These are phyloP conservation scores for Spathaspora sp. DNA, from an alignment of 1,139 yeast genomes.

Conservation along the genomic window DNA sequence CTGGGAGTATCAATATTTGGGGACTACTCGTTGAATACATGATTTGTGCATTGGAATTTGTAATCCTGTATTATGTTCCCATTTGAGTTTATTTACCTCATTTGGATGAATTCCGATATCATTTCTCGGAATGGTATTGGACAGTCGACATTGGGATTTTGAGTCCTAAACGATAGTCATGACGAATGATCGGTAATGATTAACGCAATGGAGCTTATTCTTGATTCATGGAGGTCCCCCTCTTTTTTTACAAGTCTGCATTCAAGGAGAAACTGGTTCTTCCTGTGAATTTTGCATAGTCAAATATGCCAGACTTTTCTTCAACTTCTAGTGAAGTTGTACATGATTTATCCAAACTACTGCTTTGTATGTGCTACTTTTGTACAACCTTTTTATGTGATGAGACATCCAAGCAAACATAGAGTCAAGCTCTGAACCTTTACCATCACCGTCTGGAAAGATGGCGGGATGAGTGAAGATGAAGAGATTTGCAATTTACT, in stretches of 20 bases:
- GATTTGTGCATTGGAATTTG: neutral
- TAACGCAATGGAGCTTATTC: conserved; percentile 96
- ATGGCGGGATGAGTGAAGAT: conserved; percentile 37
- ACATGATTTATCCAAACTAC: conserved; percentile 20
- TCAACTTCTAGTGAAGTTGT: conserved; percentile 17
- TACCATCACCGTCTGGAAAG: conserved; percentile 50
- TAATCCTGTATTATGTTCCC: conserved; percentile 8
- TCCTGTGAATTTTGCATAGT: conserved; percentile 47
- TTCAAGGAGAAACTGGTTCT: conserved; percentile 10
- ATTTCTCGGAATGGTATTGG: conserved; percentile 8
- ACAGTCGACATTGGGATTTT: conserved; percentile 60
- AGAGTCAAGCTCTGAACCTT: conserved; percentile 88
- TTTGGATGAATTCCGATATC: conserved; percentile 10
- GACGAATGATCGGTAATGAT: conserved; percentile 57
- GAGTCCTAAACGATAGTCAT: conserved; percentile 74
- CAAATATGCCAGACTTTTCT: conserved; percentile 64
- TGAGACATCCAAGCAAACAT: conserved; percentile 80
- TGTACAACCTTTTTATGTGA: conserved; percentile 37
- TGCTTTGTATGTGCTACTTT: conserved; percentile 5
- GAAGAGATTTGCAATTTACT: conserved; percentile 41
- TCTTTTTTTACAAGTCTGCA: conserved; percentile 26
- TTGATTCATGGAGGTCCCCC: conserved; percentile 58
- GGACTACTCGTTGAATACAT: neutral
- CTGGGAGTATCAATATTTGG: neutral
- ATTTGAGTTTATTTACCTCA: conserved; percentile 12